These are phyloP conservation scores for Nevesoporus exiguus DNA, from an alignment of 768 basidiomycete species.

Conservation along the genomic window DNA sequence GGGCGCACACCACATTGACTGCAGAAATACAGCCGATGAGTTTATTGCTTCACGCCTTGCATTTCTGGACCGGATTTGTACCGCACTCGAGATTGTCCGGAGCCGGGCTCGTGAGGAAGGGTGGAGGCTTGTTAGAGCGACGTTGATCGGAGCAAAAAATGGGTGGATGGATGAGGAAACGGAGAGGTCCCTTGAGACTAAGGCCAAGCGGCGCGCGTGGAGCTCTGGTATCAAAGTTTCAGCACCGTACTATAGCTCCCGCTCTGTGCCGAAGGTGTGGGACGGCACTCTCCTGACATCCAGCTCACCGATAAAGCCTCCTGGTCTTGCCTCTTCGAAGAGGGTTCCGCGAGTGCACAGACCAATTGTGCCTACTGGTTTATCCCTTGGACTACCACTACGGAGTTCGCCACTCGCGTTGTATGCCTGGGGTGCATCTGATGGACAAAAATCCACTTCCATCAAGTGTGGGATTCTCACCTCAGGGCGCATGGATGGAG, in stretches of 20 bases:
- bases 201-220: conserved; percentile 66
- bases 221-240: conserved; percentile 47
- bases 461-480: conserved; percentile 20
- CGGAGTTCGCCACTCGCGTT: conserved; percentile 49
- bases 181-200: conserved; percentile 48
- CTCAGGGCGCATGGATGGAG: conserved; percentile 12
- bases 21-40: conserved; percentile 11
- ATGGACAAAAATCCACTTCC: conserved; percentile 25
- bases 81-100: conserved; percentile 41
- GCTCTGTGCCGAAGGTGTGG: conserved; percentile 16
- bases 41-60: conserved; percentile 14
- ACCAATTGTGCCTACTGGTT: conserved; percentile 31
- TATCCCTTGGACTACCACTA: conserved; percentile 50
- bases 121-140: conserved; percentile 37
- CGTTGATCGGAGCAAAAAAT: conserved; percentile 18
- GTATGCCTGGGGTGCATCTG: conserved; percentile 38
- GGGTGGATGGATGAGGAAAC: conserved; percentile 27
- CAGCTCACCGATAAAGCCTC: conserved; percentile 9
- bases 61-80: conserved; percentile 37
- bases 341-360: conserved; percentile 5
- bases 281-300: conserved; percentile 2
- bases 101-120: conserved; percentile 40
- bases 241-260: conserved; percentile 19
- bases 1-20: neutral
- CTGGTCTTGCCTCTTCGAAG: conserved; percentile 17